Evolutionary conservation across 257 asterid genomes (phyloP), one percentile per base, ranked within the genome.

Genomic region (Gentiana dahurica): DNA sequence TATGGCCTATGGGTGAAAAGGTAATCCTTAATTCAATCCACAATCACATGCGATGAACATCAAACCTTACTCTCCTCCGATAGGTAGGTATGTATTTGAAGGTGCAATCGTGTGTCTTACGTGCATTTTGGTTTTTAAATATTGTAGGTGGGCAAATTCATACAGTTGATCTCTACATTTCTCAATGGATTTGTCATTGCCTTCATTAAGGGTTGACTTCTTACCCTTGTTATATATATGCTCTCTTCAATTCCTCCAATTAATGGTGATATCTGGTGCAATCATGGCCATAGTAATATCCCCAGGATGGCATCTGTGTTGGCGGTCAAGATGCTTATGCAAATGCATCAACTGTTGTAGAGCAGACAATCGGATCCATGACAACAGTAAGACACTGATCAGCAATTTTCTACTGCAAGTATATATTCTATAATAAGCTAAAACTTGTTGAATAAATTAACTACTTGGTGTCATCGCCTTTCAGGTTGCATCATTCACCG

Each of bases 1-100:
- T 44, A 86, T 86, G 77, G 95, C 95, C 97, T 44, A 86, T 86
- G 77, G 95, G 97, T 3, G 97, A 89, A 83, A 89, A 89, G 89
- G 94, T 80, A 63, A 34, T 6, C 4, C 10, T 4, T 46, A 39
- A 7, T 3, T 39, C 44, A 39, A 4, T 7, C 8, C 8, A 39
- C 1, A 24, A 39, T 7, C 44, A 39, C 44, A 39, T 39, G 8
- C 44, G 24, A 39, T 39, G 44, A 3, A 39, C 44, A 39, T 7
- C 44, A 39, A 7, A 39, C 6, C 44, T 0, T 3, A 7, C 4
- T 3, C 44, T 39, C 44, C 44, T 39, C 44, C 1, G 24, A 24
- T 24, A 24, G 8, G 8, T 3, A 7, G 44, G 44, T 3, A 3
- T 39, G 44, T 4, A 39, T 39, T 39, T 39, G 44, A 39, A 39